phyloP scores from a whole-genome alignment of 1,139 yeast genomes.

The Lodderomyces oxycetoniae region DNA sequence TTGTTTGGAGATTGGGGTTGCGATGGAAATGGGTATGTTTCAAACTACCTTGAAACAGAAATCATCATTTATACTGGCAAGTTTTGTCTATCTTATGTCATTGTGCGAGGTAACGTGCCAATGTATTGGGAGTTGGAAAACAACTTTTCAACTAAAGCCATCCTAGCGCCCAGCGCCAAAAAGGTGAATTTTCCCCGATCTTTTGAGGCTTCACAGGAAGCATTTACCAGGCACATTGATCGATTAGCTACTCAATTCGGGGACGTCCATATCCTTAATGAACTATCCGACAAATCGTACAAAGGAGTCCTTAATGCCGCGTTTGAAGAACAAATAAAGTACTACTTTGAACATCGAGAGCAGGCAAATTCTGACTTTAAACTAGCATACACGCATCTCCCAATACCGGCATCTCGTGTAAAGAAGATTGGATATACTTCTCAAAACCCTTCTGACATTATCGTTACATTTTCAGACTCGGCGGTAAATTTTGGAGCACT shows the following conservation, averaged over 20 bases:
- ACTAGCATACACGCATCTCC: conserved; percentile 29
- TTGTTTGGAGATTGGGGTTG: conserved; percentile 66
- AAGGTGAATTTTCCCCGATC: conserved; percentile 54
- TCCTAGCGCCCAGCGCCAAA: conserved; percentile 40
- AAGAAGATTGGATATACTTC: conserved; percentile 36
- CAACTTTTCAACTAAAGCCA: conserved; percentile 31
- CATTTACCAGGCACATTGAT: conserved; percentile 63
- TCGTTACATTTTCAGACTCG: conserved; percentile 38
- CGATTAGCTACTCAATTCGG: conserved; percentile 54
- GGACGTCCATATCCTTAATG: conserved; percentile 56
- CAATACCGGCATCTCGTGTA: conserved; percentile 30
- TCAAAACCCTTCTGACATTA: conserved; percentile 36
- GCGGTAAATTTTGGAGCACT: conserved; percentile 62
- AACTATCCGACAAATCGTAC: conserved; percentile 34
- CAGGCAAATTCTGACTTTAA: conserved; percentile 15
- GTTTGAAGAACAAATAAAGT: conserved; percentile 29
- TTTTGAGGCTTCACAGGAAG: conserved; percentile 60
- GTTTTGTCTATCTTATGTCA: conserved; percentile 53
- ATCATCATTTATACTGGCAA: conserved; percentile 50
- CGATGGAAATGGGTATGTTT: conserved; percentile 66
- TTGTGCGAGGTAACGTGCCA: conserved; percentile 67
- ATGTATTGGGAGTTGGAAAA: conserved; percentile 57
- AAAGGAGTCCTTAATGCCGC: conserved; percentile 32
- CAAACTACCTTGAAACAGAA: conserved; percentile 67
- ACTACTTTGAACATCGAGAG: conserved; percentile 18